Evolutionary conservation across 257 asterid species (phyloP).

Genomic region (Forsythia suspensa): DNA sequence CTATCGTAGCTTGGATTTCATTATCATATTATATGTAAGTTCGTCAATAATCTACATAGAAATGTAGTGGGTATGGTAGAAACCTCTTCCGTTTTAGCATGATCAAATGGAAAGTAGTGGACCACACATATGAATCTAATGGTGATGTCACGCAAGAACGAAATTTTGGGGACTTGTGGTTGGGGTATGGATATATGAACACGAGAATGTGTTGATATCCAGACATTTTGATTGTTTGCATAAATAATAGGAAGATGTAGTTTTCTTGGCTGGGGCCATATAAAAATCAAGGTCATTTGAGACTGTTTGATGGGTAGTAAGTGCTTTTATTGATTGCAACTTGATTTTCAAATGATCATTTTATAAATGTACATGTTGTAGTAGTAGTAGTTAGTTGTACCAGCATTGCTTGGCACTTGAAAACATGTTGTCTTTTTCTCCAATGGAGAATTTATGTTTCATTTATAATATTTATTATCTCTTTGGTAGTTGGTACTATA

Average conservation of each 20-base stretch:
- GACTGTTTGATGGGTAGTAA: not conserved
- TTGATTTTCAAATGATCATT: not conserved
- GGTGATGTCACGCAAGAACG: not conserved
- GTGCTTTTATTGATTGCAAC: not conserved
- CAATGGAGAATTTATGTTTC: not conserved
- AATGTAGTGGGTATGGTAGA: not conserved
- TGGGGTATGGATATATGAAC: not conserved
- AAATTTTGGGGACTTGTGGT: not conserved
- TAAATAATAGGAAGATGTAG: not conserved
- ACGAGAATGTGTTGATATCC: not conserved
- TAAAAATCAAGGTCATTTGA: not conserved
- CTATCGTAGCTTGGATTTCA: no score
- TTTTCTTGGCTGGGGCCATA: not conserved
- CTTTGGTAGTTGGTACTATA: not conserved
- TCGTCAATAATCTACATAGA: not conserved
- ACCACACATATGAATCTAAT: not conserved
- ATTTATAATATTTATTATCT: not conserved
- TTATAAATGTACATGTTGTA: not conserved
- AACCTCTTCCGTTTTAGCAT: not conserved
- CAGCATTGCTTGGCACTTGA: not conserved
- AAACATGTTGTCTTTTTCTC: not conserved
- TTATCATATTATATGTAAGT: no score
- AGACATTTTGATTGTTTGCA: not conserved
- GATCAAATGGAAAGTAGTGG: not conserved
- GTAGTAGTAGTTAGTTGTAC: not conserved